phyloP scores from a whole-genome alignment of 768 basidiomycete genomes.

The Termitomyces sp. region DNA sequence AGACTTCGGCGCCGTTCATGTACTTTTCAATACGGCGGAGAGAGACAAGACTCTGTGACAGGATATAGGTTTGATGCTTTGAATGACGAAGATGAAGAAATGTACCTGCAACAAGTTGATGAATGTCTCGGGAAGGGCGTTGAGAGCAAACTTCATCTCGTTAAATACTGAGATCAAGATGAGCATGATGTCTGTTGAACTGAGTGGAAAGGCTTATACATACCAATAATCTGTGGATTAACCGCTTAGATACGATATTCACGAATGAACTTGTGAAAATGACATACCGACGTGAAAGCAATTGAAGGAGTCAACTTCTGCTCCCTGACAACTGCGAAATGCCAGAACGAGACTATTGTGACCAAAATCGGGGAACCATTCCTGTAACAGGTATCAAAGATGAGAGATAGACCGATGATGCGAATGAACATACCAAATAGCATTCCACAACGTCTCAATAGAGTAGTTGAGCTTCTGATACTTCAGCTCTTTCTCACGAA shows the following conservation, averaged over 20 bases:
- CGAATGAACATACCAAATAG: conserved; percentile 35
- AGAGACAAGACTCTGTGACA: conserved; percentile 67
- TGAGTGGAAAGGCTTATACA: conserved; percentile 18
- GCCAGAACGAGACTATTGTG: conserved; percentile 62
- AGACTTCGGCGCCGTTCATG: conserved; percentile 70
- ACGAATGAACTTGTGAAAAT: background rate
- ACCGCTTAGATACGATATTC: background rate
- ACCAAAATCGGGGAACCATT: conserved; percentile 66
- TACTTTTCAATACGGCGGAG: conserved; percentile 91
- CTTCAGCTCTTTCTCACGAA: conserved; percentile 79
- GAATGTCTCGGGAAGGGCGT: conserved; percentile 85
- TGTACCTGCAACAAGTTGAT: conserved; percentile 82
- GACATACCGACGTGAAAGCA: conserved; percentile 72
- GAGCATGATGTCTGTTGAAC: background rate
- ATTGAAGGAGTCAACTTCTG: conserved; percentile 75
- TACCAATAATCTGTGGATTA: conserved; percentile 35
- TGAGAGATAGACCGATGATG: background rate
- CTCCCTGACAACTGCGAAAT: conserved; percentile 68
- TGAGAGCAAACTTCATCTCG: conserved; percentile 86
- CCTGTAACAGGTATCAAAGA: conserved; percentile 23
- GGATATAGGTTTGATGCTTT: background rate
- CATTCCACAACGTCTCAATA: conserved; percentile 63
- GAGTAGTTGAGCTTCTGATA: conserved; percentile 85
- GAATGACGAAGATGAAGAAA: background rate
- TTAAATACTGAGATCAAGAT: conserved; percentile 58